These are phyloP conservation scores for Evernia prunastri DNA, from an alignment of 495 filamentous ascomycete species.

Conservation along the genomic window DNA sequence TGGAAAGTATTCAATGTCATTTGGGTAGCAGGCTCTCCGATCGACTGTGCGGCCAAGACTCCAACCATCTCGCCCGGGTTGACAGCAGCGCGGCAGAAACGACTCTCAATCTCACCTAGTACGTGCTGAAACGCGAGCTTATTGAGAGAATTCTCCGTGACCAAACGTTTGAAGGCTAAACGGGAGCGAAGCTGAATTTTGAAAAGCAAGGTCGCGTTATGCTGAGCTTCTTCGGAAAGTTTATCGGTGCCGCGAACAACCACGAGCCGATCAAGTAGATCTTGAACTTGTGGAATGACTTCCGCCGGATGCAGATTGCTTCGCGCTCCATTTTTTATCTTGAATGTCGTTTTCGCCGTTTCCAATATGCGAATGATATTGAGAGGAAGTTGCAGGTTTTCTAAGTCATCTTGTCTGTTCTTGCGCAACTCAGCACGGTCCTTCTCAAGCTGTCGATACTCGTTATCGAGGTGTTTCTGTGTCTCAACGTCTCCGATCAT, in stretches of 20 bases:
- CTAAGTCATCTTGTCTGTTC: slow-evolving; percentile 60
- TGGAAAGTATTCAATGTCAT: slow-evolving; percentile 99
- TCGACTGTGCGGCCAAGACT: slow-evolving; percentile 94
- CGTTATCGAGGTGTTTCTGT: slow-evolving; percentile 77
- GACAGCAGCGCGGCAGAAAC: slow-evolving; percentile 74
- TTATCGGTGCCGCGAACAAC: slow-evolving; percentile 78
- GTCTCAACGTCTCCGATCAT: slow-evolving; percentile 79
- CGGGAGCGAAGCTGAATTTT: slow-evolving; percentile 86
- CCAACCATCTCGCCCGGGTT: slow-evolving; percentile 97
- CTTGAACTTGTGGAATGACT: slow-evolving; percentile 74
- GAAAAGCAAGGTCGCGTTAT: slow-evolving; percentile 80
- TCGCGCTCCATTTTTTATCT: slow-evolving; percentile 71
- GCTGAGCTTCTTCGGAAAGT: slow-evolving; percentile 78
- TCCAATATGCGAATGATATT: slow-evolving; percentile 88
- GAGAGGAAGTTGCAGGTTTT: slow-evolving; percentile 81
- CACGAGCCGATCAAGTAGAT: slow-evolving; percentile 66
- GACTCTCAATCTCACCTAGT: slow-evolving; percentile 80
- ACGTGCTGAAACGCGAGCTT: slow-evolving; percentile 91
- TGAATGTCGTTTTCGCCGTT: slow-evolving; percentile 80
- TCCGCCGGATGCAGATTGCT: slow-evolving; percentile 89
- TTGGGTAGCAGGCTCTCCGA: slow-evolving; percentile 97
- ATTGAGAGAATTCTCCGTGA: slow-evolving; percentile 74
- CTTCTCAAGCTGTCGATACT: slow-evolving; percentile 70
- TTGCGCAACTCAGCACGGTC: slow-evolving; percentile 72
- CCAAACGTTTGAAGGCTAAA: slow-evolving; percentile 85